Base-by-base conservation (phyloP, 306 rosid species). In the Quercus robur region DNA sequence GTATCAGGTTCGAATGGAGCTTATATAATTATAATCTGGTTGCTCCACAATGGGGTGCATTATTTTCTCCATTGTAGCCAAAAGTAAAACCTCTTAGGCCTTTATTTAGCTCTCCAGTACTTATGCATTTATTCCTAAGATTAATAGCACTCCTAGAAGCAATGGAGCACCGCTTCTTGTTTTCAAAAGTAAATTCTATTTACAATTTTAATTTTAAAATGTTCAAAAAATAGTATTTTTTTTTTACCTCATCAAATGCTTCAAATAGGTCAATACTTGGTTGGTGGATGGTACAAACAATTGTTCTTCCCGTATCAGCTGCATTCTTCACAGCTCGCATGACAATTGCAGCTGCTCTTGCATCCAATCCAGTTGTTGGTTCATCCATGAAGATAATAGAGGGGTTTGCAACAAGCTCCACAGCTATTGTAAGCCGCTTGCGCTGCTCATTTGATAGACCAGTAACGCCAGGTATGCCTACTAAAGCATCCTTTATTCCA, bases 321-420 rank as follows among this genome's bases (percentile, higher is more conserved):
- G 85, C 81, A 83, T 88, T 90, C 82, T 83, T 90, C 81, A 88
- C 90, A 41, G 90, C 88, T 73, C 90, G 81, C 87, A 90, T 88
- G 5, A 88, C 88, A 77, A 88, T 81, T 49, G 92, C 92, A 62
- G 92, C 92, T 28, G 92, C 84, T 44, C 92, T 85, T 68, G 88
- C 90, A 88, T 90, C 90, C 67, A 90, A 81, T 23, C 92, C 92
- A 2, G 94, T 78, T 67, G 94, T 90, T 2, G 94, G 92, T 74
- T 90, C 94, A 79, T 88, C 94, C 89, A 90, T 79, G 84, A 90
- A 86, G 70, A 90, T 84, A 51, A 90, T 86, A 20, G 90, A 86
- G 41, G 94, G 94, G 74, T 90, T 90, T 21, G 94, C 85, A 44
- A 90, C 88, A 44, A 90, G 89, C 70, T 90, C 94, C 31, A 87